Base-by-base conservation (phyloP, 2,329 filamentous ascomycete genomes). In the Monosporascus sp. region DNA sequence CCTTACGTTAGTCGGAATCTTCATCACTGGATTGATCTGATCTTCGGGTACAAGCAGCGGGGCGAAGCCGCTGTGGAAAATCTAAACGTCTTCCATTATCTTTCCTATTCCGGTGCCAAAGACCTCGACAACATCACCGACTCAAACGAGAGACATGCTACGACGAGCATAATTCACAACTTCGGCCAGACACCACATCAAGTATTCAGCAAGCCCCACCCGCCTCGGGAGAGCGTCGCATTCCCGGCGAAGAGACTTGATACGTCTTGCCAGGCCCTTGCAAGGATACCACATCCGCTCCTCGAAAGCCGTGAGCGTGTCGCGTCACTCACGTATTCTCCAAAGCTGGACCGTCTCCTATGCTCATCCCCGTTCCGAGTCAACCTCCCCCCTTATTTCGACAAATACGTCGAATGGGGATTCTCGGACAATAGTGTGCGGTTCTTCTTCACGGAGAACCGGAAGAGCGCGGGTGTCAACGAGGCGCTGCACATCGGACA, bases 181-280 rank as follows among this genome's bases (percentile, higher is more conserved):
- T 99, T 99, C 70, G 94, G 94, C 0, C 94, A 99, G 69, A 99
- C 95, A 1, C 94, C 95, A 2, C 89, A 95, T 62, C 95, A 99
- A 68, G 88, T 97, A 17, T 99, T 97, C 68, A 82, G 84, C 45
- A 87, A 87, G 54, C 79, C 88, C 14, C 94, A 99, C 69, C 86
- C 88, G 3, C 74, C 81, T n/a, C 82, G 87, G 15, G 91, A 96
- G 59, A 81, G 88, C 52, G 72, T 80, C 5, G 76, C 82, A 22
- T 81, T 85, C 51, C 85, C 84, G 5, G 75, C 80, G 3, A 84
- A 82, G 53, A 82, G 90, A 52, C 76, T 99, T 0, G 93, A 99
- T 68, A 88, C 84, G 0, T 81, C 87, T 1, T 85, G 90, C 1
- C 86, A 90, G 60, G 86, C 85, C 5, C 74, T 99, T 22, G 88